Evolutionary conservation across 345 rosid species (phyloP), one percentile per base, ranked within the genome.

Genomic region (Leavenworthia alabamica): DNA sequence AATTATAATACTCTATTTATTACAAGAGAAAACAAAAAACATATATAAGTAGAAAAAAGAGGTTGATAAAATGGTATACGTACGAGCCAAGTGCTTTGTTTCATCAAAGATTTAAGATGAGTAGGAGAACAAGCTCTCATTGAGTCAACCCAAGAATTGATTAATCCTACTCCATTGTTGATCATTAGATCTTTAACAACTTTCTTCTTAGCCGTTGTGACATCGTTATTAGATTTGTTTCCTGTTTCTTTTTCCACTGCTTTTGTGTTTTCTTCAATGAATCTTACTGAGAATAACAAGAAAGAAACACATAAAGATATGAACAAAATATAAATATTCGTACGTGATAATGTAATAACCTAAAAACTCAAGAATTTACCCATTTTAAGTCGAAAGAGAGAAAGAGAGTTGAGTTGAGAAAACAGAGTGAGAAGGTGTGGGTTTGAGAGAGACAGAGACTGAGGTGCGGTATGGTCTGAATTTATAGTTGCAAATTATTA

Each of bases 51-150:
- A 10, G 77, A 85, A 16, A 87, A 64, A 6, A 80, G 14, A 43
- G 82, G 81, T 2, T 83, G 84, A 50, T 56, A 2, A 33, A 42
- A 17, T 31, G 42, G n/a, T 59, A 41, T 0, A 69, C 74, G 13
- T 71, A 71, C 75, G 55, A 64, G 53, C 75, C 75, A 71, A 50
- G 66, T 64, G 31, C 17, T 48, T 50, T 71, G 75, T 41, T 64
- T 64, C 44, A 64, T 43, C 14, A 64, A 42, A 35, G 75, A 71
- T 69, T 76, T 81, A 73, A 62, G 46, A 29, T 82, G 94, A 36
- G 94, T 79, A 22, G 99, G 99, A 14, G 99, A 93, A 42, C 91
- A 86, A 56, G 87, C 86, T 77, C 88, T 82, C 94, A 89, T 87
- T 1, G 94, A 86, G 67, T 87, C 91, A 40, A 89, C 80, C 94